Conservation (phyloP, 73 alveolate species). For the Paramecium pentaurelia region DNA sequence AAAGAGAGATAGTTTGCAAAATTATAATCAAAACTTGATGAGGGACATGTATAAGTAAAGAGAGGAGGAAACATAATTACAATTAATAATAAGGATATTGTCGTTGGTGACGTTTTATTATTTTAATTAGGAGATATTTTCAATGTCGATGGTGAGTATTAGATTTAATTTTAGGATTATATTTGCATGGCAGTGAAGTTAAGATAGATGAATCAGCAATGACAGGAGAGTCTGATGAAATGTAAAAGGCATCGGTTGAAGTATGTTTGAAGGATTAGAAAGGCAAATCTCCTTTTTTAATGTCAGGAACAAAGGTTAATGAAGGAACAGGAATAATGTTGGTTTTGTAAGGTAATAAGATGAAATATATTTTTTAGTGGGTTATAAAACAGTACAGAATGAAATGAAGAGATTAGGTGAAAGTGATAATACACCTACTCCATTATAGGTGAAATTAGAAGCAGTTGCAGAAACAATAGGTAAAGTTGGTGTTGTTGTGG, state of each 20-base stretch:
- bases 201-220: slow-evolving; percentile 86
- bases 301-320: slow-evolving; percentile 63
- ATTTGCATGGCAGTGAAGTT: slow-evolving; percentile 73
- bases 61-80: slow-evolving; percentile 70
- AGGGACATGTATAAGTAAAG: slow-evolving; percentile 70
- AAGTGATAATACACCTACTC: slow-evolving; percentile 79
- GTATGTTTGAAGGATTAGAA: slow-evolving; percentile 53
- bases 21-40: slow-evolving; percentile 74
- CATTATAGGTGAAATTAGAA: slow-evolving; percentile 84
- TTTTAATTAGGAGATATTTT: slow-evolving; percentile 84
- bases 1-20: slow-evolving; percentile 81
- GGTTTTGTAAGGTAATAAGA: slow-evolving; percentile 39
- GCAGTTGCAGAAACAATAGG: slow-evolving; percentile 88
- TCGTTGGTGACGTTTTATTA: slow-evolving; percentile 88
- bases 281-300: slow-evolving; percentile 62
- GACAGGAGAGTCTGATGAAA: slow-evolving; percentile 89
- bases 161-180: slow-evolving; percentile 37
- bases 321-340: slow-evolving; percentile 73
- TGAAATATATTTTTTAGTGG: not conserved
- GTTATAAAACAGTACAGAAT: slow-evolving; percentile 60
- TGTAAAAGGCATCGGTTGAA: slow-evolving; percentile 72
- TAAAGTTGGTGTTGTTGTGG: slow-evolving; percentile 81
- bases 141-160: slow-evolving; percentile 75
- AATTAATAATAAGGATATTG: slow-evolving; percentile 70
- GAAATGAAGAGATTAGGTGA: slow-evolving; percentile 70